phyloP scores from a whole-genome alignment of 352 stramenopile species.

The Pythium monospermum region DNA sequence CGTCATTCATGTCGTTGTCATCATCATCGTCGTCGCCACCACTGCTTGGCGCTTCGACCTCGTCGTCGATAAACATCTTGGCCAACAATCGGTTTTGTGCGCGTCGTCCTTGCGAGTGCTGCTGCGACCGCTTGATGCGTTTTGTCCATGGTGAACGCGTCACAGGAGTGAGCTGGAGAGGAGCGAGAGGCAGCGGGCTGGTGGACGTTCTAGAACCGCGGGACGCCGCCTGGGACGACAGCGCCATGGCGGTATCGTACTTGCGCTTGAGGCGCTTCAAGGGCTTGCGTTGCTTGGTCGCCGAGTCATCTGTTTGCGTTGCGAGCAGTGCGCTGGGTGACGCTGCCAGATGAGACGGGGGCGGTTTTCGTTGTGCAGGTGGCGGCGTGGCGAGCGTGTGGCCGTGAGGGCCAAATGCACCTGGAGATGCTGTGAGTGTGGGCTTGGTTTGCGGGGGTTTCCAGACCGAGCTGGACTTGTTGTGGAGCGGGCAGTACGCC shows the following conservation, averaged over 20 bases:
- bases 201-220: too few species aligned
- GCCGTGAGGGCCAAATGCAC: not conserved
- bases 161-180: not conserved
- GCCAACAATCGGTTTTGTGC: conserved; percentile 14
- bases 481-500: conserved; percentile 61
- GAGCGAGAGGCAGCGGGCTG: not conserved
- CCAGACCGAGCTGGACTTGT: conserved; percentile 24
- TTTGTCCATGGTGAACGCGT: conserved; percentile 52
- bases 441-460: conserved; percentile 1
- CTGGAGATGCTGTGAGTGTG: not conserved
- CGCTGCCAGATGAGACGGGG: conserved; percentile 1
- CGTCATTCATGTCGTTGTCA: conserved; percentile 49
- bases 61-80: conserved; percentile 66
- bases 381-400: not conserved
- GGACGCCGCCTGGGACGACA: conserved; percentile 29
- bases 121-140: conserved; percentile 46
- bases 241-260: conserved; percentile 37
- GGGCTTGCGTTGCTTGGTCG: conserved; percentile 50
- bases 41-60: conserved; percentile 51
- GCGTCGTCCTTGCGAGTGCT: conserved; percentile 19
- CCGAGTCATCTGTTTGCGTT: conserved; percentile 36
- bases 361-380: not conserved
- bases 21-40: conserved; percentile 48
- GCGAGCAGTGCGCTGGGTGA: conserved; percentile 55
- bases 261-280: conserved; percentile 70